phyloP scores from a whole-genome alignment of 208 protist genomes.

The Willaertia magna region DNA sequence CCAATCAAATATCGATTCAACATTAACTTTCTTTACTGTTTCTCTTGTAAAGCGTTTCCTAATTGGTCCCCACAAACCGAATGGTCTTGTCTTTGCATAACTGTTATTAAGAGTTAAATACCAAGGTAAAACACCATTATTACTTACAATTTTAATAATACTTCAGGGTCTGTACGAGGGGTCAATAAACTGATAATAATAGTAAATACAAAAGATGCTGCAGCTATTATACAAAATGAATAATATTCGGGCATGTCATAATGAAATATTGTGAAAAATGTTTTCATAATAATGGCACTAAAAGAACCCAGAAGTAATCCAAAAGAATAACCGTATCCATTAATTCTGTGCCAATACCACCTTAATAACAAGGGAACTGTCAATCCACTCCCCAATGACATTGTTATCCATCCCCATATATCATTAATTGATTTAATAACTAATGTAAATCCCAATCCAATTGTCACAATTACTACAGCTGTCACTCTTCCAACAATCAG shows the following conservation, averaged over 20 bases:
- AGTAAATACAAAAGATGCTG: background rate
- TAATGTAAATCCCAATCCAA: slow-evolving; percentile 1
- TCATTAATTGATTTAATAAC: slow-evolving; percentile 6
- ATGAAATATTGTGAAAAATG: background rate
- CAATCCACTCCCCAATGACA: slow-evolving; percentile 5
- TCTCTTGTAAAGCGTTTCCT: background rate
- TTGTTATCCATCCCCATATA: slow-evolving; percentile 15
- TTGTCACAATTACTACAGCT: background rate
- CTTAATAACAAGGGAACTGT: background rate
- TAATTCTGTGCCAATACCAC: slow-evolving; percentile 16
- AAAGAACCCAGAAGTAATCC: background rate
- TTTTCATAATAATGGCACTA: background rate
- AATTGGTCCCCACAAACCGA: background rate
- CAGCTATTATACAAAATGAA: background rate
- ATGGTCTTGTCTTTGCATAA: background rate
- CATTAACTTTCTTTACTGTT: background rate
- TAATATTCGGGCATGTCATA: background rate
- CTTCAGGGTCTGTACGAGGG: background rate
- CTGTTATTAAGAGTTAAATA: no score
- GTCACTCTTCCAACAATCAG: background rate
- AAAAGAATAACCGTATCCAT: slow-evolving; percentile 3
- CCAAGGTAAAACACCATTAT: no score
- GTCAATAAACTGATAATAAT: background rate
- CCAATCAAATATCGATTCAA: background rate
- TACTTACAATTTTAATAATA: background rate